Base-by-base conservation (phyloP, 352 stramenopile genomes). In the Hyaloperonospora arabidopsidis region DNA sequence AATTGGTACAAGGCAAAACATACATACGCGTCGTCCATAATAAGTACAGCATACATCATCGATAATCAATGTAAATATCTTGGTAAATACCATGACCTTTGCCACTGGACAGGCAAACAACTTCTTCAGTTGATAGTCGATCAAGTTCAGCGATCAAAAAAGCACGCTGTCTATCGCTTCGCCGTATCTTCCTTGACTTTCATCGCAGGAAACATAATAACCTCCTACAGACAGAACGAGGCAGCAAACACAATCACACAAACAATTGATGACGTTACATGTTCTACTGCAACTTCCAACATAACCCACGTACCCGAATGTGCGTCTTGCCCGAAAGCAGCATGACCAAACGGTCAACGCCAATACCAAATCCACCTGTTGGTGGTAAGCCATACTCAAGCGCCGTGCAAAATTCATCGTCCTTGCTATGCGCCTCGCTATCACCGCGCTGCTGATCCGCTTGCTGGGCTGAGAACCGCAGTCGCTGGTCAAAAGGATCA, bases 181-280 rank as follows among this genome's bases (percentile, higher is more conserved):
- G 17, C 12, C 15, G 13, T 46, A 21, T 46, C 40, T 5, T 49
- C 58, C 52, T 74, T 79, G 15, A 65, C 95, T 70, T 99, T 99
- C 96, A 99, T 99, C 15, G 96, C 96, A 32, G 97, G 97, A 76
- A 99, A 99, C 47, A 99, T 74, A 50, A 99, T 87, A 22, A 99
- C 96, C 72, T 99, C 97, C 84, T 99, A 95, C 23, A 70, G 8
- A 41, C 43, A 23, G 34, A 39, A 25, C 66, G 17, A 45, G 35
- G 19, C 38, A 28, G 52, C 15, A 43, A 7, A 21, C 15, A 50
- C 19, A 5, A 52, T 44, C 6, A 51, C 36, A 21, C 29, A 53
- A 44, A 51, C 43, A 14, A 32, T 10, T 41, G 11, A 34, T 55
- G 32, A 52, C 43, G 39, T 18, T 13, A 8, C n/a, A 23, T 51